Percentiles rank a stretch among this genome's conserved stretches.
These are phyloP conservation scores for Phytophthora lateralis DNA, from an alignment of 352 stramenopile species.

Conservation along the genomic window DNA sequence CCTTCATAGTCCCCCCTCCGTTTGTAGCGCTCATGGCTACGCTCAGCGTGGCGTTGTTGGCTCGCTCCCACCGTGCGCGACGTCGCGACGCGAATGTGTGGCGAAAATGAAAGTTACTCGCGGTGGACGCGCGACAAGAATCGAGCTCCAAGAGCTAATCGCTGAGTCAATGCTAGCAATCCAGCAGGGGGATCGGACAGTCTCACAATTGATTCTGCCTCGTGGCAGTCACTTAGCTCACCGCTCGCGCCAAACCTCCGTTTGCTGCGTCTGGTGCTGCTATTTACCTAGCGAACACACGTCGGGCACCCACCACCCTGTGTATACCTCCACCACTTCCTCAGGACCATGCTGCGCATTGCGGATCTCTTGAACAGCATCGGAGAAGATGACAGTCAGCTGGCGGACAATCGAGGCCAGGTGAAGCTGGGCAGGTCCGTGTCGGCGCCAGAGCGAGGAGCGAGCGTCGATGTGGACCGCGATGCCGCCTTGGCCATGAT, in stretches of 20 bases:
- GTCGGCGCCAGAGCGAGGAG: conserved; percentile 28
- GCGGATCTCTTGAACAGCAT: conserved; percentile 44
- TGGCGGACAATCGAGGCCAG: conserved; percentile 9
- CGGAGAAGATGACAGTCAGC: conserved; percentile 34
- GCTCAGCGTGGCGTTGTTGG: conserved; percentile 22
- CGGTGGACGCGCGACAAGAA: conserved; percentile 28
- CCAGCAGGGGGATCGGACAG: conserved; percentile 22
- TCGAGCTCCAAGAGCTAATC: conserved; percentile 22
- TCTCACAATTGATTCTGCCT: conserved; percentile 42
- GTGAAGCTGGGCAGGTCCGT: conserved; percentile 38
- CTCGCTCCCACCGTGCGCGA: conserved; percentile 29
- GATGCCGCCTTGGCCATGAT: conserved; percentile 24
- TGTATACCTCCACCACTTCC: conserved; percentile 22
- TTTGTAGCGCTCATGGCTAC: conserved; percentile 40
- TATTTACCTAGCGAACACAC: conserved; percentile 43
- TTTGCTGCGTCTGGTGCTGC: conserved; percentile 28
- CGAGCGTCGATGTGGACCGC: conserved; percentile 6
- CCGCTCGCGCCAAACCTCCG: conserved; percentile 25
- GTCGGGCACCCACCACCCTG: conserved; percentile 33
- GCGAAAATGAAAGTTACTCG: conserved; percentile 41
- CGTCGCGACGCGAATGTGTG: conserved; percentile 35
- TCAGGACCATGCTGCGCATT: conserved; percentile 35
- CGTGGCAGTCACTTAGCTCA: conserved; percentile 42
- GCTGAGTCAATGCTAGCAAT: conserved; percentile 24
- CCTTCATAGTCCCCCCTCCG: conserved; percentile 25